Percentiles rank a stretch among this genome's conserved stretches.
Conservation (phyloP, 2,329 filamentous ascomycete genomes). For the Paracoccidioides lutzii region DNA sequence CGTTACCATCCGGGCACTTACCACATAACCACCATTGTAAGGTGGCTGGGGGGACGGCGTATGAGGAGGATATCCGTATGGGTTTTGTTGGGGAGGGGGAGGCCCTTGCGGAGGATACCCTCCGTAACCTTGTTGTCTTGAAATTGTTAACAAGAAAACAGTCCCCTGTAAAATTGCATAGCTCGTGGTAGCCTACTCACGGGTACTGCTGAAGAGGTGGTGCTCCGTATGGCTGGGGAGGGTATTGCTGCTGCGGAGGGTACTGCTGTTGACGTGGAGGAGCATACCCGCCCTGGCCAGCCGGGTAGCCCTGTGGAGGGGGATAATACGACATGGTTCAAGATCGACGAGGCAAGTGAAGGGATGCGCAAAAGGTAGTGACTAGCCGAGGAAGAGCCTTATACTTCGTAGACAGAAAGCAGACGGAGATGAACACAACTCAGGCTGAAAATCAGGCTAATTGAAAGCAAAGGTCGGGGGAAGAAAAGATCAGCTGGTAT, state of each 20-base stretch:
- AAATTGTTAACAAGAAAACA: neutral
- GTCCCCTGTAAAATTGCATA: neutral
- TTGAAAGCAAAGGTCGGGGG: neutral
- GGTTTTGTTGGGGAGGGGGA: slow-evolving; percentile 24
- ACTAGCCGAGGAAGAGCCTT: neutral
- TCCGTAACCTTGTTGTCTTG: slow-evolving; percentile 7
- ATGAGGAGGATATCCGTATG: slow-evolving; percentile 28
- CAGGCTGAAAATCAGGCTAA: neutral
- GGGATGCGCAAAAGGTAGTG: neutral
- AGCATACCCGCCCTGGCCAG: slow-evolving; percentile 38
- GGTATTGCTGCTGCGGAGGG: slow-evolving; percentile 32
- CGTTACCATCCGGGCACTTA: slow-evolving; percentile 14
- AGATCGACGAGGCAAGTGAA: slow-evolving; percentile 7
- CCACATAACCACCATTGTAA: slow-evolving; percentile 24
- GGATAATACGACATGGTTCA: slow-evolving; percentile 51
- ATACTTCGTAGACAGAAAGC: neutral
- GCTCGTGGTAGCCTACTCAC: slow-evolving; percentile 18
- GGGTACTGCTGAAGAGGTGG: slow-evolving; percentile 29
- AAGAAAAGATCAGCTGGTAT: neutral
- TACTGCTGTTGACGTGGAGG: slow-evolving; percentile 36
- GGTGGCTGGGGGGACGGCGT: slow-evolving; percentile 32
- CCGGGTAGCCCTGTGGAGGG: slow-evolving; percentile 42
- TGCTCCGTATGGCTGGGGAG: slow-evolving; percentile 21
- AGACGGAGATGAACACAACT: neutral
- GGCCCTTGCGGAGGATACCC: slow-evolving; percentile 16